Base-by-base conservation (phyloP, 345 rosid species). In the Balakata baccata region DNA sequence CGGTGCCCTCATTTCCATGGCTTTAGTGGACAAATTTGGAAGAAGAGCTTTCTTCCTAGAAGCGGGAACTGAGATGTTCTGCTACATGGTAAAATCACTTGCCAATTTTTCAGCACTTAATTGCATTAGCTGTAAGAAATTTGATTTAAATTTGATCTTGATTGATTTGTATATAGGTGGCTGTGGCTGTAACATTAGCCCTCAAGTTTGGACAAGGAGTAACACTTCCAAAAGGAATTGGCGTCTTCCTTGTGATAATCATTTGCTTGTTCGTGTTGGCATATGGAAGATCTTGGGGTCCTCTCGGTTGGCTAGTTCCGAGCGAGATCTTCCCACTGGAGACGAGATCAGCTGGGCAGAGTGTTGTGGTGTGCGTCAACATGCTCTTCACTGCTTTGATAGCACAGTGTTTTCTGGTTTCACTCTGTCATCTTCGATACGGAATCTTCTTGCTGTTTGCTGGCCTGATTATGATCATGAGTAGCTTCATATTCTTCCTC, bases 51-150 rank as follows among this genome's bases (percentile, higher is more conserved):
- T 86, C 69, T 86, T 86, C 77, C 74, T 86, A 2, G 76, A 81
- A 74, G 87, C 87, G 52, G 89, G 87, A 4, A 54, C 64, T 45
- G 84, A 83, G 53, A 76, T 86, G 87, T 41, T 86, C 46, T 43
- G 76, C 39, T 79, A 71, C 46, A 84, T 83, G 83, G 81, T 81
- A 58, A n/a, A 38, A 7, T 18, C 39, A 52, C 25, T 65, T 59
- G 3, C 18, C 64, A 34, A 61, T 11, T n/a, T 37, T 56, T 43
- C 16, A 43, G 6, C 6, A 6, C 7, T 43, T 43, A 9, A 43
- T 43, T 10, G 1, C 6, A 43, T 43, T 29, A 29, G 2, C 34
- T 29, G 34, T 29, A 1, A 50, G 20, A 4, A 52, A 52, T 18
- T 52, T n/a, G 16, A 52, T 52, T 12, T 54, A 22, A 18, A 54